Conservation (phyloP, 2,329 filamentous ascomycete species). For the Penicillium brasilianum region DNA sequence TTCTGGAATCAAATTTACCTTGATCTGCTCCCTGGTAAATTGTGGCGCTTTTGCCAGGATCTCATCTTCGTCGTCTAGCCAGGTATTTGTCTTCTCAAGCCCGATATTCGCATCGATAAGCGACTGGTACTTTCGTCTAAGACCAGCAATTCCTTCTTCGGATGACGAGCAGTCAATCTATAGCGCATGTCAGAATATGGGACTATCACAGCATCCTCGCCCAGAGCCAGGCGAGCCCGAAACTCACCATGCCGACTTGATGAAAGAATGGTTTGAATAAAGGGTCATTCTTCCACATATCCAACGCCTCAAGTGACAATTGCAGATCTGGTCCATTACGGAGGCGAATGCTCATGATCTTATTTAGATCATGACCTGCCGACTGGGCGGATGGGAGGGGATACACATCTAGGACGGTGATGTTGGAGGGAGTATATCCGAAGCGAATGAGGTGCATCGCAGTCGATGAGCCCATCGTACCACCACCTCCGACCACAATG, state of each 20-base stretch:
- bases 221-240: not conserved
- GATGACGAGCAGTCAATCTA: conserved; percentile 42
- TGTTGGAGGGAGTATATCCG: conserved; percentile 50
- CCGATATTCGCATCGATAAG: conserved; percentile 36
- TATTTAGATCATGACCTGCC: conserved; percentile 55
- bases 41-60: conserved; percentile 50
- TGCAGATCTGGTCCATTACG: conserved; percentile 21
- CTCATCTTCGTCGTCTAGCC: conserved; percentile 53
- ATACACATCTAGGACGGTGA: conserved; percentile 55
- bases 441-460: conserved; percentile 52
- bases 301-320: conserved; percentile 34
- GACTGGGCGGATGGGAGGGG: conserved; percentile 55
- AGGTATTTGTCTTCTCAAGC: conserved; percentile 48
- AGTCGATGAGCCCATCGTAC: conserved; percentile 55
- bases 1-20: conserved; percentile 28
- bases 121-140: conserved; percentile 44
- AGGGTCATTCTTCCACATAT: conserved; percentile 52
- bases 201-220: not conserved
- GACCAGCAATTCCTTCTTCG: conserved; percentile 38
- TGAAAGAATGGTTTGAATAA: conserved; percentile 54
- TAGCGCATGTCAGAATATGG: not conserved
- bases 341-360: conserved; percentile 45
- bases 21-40: conserved; percentile 47
- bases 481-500: conserved; percentile 51
- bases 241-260: conserved; percentile 48